These are phyloP conservation scores for Phlyctochytrium bullatum DNA, from an alignment of 192 early-diverging fungal genomes.

Conservation along the genomic window DNA sequence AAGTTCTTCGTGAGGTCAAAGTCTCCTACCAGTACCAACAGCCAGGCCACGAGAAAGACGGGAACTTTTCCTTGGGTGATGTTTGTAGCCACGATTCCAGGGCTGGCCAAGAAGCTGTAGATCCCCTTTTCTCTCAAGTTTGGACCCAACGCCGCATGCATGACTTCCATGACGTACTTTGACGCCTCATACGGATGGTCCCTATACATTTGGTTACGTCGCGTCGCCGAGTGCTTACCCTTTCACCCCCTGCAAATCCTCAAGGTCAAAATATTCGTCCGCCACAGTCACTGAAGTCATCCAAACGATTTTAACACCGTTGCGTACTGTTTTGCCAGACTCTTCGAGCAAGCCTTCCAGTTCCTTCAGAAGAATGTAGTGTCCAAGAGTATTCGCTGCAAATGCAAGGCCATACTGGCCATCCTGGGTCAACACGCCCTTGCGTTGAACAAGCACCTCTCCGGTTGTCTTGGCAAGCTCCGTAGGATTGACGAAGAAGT, in stretches of 20 bases:
- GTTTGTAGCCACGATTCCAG: conserved; percentile 39
- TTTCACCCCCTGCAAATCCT: conserved; percentile 42
- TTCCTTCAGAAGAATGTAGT: conserved; percentile 43
- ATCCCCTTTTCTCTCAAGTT: conserved; percentile 24
- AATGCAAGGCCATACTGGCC: conserved; percentile 40
- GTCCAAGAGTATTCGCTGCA: conserved; percentile 54
- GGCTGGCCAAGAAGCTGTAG: conserved; percentile 34
- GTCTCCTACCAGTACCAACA: conserved; percentile 20
- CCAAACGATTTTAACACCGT: conserved; percentile 37
- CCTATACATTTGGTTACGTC: conserved; percentile 7
- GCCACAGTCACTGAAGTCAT: conserved; percentile 42
- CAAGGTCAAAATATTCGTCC: conserved; percentile 29
- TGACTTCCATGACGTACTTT: conserved; percentile 46
- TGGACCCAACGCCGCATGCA: conserved; percentile 24
- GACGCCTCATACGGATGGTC: conserved; percentile 48
- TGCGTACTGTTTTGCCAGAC: conserved; percentile 26
- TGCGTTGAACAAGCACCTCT: conserved; percentile 35
- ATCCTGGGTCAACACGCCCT: conserved; percentile 35
- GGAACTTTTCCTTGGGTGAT: conserved; percentile 24
- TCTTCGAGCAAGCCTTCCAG: conserved; percentile 11
- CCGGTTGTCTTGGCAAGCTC: conserved; percentile 45
- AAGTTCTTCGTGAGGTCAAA: too few relatives aligned
- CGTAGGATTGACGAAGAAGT: conserved; percentile 33
- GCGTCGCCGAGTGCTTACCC: conserved; percentile 18
- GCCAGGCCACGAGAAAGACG: conserved; percentile 7